Conservation (phyloP, 2,329 filamentous ascomycete genomes). For the Botryosphaeria dothidea region DNA sequence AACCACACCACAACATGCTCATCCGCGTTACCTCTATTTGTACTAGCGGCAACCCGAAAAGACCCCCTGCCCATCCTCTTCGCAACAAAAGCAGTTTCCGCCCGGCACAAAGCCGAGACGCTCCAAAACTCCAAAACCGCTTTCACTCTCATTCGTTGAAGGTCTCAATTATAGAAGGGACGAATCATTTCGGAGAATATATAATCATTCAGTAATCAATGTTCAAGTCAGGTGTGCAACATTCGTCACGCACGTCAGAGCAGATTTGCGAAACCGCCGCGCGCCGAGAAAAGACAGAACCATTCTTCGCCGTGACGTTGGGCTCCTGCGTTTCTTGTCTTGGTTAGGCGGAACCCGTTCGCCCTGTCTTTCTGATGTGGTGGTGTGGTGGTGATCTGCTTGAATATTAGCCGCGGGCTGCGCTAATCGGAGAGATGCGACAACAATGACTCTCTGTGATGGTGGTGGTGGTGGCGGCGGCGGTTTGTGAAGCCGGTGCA, state of each 20-base stretch:
- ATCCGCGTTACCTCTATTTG: not conserved
- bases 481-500: too few relatives aligned
- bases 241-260: not conserved
- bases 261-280: not conserved
- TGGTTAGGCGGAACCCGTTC: not conserved
- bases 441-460: too few relatives aligned
- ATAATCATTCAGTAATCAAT: slow-evolving; percentile 1
- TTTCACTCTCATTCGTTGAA: not conserved
- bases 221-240: too few relatives aligned
- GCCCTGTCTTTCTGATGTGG: not conserved
- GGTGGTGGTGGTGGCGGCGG: not conserved
- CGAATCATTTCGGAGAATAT: not conserved
- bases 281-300: not conserved
- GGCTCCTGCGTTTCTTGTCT: not conserved
- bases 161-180: not conserved
- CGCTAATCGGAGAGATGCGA: too few relatives aligned
- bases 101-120: not conserved
- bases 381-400: not conserved
- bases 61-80: not conserved
- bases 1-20: not conserved
- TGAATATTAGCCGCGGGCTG: too few relatives aligned
- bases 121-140: too few relatives aligned
- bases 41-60: not conserved
- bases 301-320: not conserved
- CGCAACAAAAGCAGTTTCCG: not conserved